A percentile compares a stretch with the other conserved stretches of the same genome.
Conservation (phyloP, 768 basidiomycete species). For the Neoboletus subvelutipes region DNA sequence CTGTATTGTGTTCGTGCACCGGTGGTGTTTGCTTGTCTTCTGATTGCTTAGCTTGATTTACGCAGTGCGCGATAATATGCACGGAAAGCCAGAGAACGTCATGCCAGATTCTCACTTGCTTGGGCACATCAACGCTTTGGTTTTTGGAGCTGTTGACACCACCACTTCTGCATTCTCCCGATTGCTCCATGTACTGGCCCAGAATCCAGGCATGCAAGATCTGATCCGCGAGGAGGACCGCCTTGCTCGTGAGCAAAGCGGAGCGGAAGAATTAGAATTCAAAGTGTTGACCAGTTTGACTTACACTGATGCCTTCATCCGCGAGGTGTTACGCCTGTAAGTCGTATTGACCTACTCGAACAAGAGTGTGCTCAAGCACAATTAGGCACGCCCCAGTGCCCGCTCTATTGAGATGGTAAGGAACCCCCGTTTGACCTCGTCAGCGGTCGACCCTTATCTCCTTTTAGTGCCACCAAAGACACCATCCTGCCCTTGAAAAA, state of each 20-base stretch:
- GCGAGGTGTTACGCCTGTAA: conserved; percentile 1
- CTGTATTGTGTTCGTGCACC: conserved; percentile 1
- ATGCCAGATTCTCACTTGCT: conserved; percentile 1
- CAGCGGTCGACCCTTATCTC: not conserved
- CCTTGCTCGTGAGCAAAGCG: not conserved
- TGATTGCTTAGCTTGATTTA: not conserved
- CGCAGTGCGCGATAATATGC: not conserved
- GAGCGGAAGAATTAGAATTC: not conserved
- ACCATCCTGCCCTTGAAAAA: not conserved
- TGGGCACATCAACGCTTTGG: not conserved
- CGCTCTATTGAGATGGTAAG: conserved; percentile 1
- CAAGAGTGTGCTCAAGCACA: not conserved
- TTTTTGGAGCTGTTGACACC: conserved; percentile 5
- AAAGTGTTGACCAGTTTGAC: not conserved
- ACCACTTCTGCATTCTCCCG: not conserved
- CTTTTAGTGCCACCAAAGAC: not conserved
- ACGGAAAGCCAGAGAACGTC: not conserved
- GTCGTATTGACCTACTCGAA: not conserved
- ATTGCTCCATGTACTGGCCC: not conserved
- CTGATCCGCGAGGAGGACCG: not conserved
- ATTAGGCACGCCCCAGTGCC: not conserved
- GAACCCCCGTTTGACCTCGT: not conserved
- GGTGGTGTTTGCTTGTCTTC: not conserved
- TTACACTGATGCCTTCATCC: conserved; percentile 1
- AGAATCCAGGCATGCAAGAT: not conserved